Evolutionary conservation across 1,284 basidiomycete species (phyloP), one percentile per base, ranked within the genome.

Genomic region (Marasmius tenuissimus): DNA sequence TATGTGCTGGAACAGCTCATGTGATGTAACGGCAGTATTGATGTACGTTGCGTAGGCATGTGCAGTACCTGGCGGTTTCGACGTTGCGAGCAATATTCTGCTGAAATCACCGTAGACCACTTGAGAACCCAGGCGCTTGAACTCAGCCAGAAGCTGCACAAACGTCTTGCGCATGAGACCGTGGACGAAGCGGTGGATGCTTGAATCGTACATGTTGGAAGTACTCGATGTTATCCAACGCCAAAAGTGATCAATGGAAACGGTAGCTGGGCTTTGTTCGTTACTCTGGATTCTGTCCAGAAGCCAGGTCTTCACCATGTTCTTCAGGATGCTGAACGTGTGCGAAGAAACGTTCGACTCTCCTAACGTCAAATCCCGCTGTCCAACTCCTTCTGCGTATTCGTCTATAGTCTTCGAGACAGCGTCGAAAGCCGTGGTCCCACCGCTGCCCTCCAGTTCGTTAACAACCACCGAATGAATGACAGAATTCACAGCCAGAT

Each of bases 161-260:
- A 99, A 96, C 0, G 93, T 97, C 80, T 99, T 99, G 65, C 93
- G 89, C 97, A 99, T 99, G 57, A 99, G 84, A 9, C 96, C 93
- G 67, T 96, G 92, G 12, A 99, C 80, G 78, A 99, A 99, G 0
- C 92, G 88, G 73, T 98, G 95, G 6, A 99, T 82, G 57, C 94
- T 92, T 1, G 96, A 91, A 73, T 99, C 97, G 71, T 95, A 97
- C 81, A 99, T 87, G 63, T 89, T 85, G 37, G 96, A 93, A 3
- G 88, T 82, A 53, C 85, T 87, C 1, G 93, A 96, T 70, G 89
- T 93, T 65, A 97, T 85, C 97, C 97, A 99, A 37, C 97, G 84
- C 96, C 96, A 98, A 77, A 99, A 98, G 74, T 98, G 96, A 71
- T 97, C 94, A 57, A 93, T 84, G 0, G 85, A 83, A 7, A 92